Percentiles rank a stretch among this genome's conserved stretches.
phyloP scores from a whole-genome alignment of 1,284 basidiomycete species.

The Melampsora larici-populina region DNA sequence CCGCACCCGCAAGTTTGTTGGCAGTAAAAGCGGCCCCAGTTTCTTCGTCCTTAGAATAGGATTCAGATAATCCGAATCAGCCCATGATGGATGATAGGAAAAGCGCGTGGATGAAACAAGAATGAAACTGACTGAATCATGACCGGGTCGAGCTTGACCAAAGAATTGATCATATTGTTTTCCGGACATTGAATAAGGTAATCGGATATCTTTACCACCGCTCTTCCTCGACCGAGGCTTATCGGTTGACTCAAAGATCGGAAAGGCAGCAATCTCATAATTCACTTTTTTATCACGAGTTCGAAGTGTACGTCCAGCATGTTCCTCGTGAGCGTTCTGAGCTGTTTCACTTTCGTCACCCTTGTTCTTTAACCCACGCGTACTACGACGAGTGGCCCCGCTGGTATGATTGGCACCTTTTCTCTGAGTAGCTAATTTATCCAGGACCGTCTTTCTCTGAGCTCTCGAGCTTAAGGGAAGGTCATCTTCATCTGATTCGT shows the following conservation, averaged over 20 bases:
- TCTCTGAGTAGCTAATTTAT: constrained; percentile 26
- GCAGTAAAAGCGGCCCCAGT: constrained; percentile 13
- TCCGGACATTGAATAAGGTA: constrained; percentile 72
- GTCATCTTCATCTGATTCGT: constrained; percentile 11
- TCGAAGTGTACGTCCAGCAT: constrained; percentile 34
- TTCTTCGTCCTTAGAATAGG: constrained; percentile 41
- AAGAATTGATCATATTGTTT: constrained; percentile 71
- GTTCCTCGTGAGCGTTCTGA: constrained; percentile 34
- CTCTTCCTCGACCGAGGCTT: constrained; percentile 30
- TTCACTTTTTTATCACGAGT: constrained; percentile 48
- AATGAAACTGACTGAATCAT: constrained; percentile 63
- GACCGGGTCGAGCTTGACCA: constrained; percentile 61
- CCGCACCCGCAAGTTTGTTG: constrained; percentile 25
- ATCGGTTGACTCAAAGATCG: constrained; percentile 50
- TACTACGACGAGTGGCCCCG: constrained; percentile 21
- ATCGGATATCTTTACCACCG: constrained; percentile 56
- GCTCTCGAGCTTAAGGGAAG: background rate
- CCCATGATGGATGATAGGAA: constrained; percentile 61
- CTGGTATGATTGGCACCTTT: constrained; percentile 36
- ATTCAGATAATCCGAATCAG: constrained; percentile 56
- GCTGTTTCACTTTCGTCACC: constrained; percentile 1
- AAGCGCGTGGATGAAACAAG: constrained; percentile 1
- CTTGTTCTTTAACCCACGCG: background rate
- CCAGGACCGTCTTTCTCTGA: constrained; percentile 10
- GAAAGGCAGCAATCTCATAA: constrained; percentile 53